Evolutionary conservation across 345 rosid species (phyloP), one percentile per base, ranked within the genome.

Genomic region (Euphorbia peplus): DNA sequence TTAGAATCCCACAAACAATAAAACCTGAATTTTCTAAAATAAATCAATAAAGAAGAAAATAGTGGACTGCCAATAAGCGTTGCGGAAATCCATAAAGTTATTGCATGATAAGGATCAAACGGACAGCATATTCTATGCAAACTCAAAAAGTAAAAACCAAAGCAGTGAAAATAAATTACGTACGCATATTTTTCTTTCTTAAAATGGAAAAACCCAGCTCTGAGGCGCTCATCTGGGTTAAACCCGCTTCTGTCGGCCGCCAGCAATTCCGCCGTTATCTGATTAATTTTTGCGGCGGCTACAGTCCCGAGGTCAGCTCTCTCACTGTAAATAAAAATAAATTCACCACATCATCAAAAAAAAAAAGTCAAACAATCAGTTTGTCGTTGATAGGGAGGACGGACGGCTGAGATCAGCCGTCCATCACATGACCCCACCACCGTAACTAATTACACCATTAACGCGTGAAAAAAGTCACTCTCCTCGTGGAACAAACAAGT

Each of bases 251-350:
- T 75, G 28, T 66, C 82, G 44, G 85, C 71, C 7, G 80, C 86
- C 76, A 78, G 79, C 41, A 95, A 79, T 76, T 90, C 99, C 41
- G 87, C 87, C 63, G 95, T 90, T 72, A 95, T 29, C 81, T 82
- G 87, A 68, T 82, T 88, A 67, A 95, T 82, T 80, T 87, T 95
- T 48, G 82, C 91, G 26, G 97, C 98, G 63, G 97, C 99, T 62
- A 86, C 72, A 63, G 79, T 76, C 24, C 76, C 86, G 28, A 95
- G 95, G 52, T 85, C 90, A 9, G 83, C 47, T 70, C 83, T 88
- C 67, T 81, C 83, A 19, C 99, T 95, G 88, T 41, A 58, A 67
- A 26, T 47, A 69, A 32, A 63, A n/a, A n/a, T n/a, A n/a, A n/a
- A n/a, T n/a, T n/a, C n/a, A n/a, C 68, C 47, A 26, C 18, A 58